Evolutionary conservation across 2,329 filamentous ascomycete genomes (phyloP).

Genomic region (Teratosphaeria viscida): DNA sequence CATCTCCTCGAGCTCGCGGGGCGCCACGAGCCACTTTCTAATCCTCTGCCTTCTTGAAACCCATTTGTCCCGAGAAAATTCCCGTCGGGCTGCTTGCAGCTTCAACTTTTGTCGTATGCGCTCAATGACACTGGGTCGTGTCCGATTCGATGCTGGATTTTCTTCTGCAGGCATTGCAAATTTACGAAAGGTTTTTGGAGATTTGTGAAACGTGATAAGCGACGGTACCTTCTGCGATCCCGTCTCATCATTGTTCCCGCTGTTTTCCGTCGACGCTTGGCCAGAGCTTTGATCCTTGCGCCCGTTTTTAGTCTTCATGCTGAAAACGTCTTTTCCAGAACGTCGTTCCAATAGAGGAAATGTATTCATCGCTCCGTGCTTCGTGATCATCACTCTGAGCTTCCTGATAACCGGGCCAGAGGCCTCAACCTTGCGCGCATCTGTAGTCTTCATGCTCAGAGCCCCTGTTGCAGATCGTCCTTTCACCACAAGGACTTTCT

Average conservation of each 20-base stretch:
- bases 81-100: not conserved
- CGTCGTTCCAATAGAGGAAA: not conserved
- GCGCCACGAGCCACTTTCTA: not conserved
- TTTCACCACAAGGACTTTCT: not conserved
- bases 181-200: not conserved
- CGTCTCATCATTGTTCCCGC: too few species aligned
- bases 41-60: not conserved
- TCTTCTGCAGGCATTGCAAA: not conserved
- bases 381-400: too few species aligned
- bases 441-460: not conserved
- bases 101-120: not conserved
- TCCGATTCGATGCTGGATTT: not conserved
- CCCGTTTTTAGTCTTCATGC: not conserved
- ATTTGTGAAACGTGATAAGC: not conserved
- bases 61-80: not conserved
- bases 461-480: not conserved
- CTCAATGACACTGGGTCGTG: not conserved
- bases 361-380: not conserved
- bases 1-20: not conserved
- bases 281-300: not conserved
- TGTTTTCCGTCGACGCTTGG: too few species aligned
- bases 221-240: too few species aligned
- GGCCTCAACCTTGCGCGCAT: not conserved
- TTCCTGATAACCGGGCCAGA: too few species aligned
- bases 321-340: not conserved